Base-by-base conservation (phyloP, 176 grass and related monocot species). In the Cymbopogon citratus region DNA sequence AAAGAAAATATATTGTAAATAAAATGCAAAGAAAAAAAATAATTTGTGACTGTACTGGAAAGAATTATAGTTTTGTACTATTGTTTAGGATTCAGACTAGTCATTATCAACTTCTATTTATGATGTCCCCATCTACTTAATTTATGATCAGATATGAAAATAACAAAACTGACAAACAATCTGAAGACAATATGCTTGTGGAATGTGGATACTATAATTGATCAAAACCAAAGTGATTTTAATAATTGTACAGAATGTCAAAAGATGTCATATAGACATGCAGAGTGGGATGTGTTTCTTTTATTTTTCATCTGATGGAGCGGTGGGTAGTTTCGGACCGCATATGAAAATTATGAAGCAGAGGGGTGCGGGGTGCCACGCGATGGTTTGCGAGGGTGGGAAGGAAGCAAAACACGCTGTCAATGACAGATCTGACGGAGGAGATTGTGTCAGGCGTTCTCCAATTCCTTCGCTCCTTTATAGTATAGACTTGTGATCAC, bases 51-150 rank as follows among this genome's bases (percentile, higher is more conserved):
- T 48, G 54, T 78, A 46, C 38, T 41, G 3, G 69, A 12, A 33
- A 45, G 3, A 46, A 69, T 78, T 35, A 15, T 28, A 62, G 24
- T 67, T 79, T n/a, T n/a, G n/a, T n/a, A n/a, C n/a, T n/a, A n/a
- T n/a, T 85, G 39, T 72, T 79, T 73, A 52, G 57, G 76, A 46
- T 73, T 24, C 24, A 38, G 36, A 16, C 71, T 52, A 5, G 59
- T 65, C 40, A 19, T 35, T 64, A 10, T 74, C 69, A 38, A 39
- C 21, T 36, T 54, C 28, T 67, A 12, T 49, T 66, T 35, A 49
- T 15, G 44, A 69, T 56, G 12, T 38, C 23, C 57, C 28, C 12
- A 39, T 25, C 19, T 70, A 25, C 66, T 79, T 38, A 34, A 60
- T 45, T 51, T 25, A 12, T 28, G 9, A 61, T 16, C 35, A 5